Evolutionary conservation across 192 early-diverging fungal species (phyloP).

Genomic region (Coemansia sp.): DNA sequence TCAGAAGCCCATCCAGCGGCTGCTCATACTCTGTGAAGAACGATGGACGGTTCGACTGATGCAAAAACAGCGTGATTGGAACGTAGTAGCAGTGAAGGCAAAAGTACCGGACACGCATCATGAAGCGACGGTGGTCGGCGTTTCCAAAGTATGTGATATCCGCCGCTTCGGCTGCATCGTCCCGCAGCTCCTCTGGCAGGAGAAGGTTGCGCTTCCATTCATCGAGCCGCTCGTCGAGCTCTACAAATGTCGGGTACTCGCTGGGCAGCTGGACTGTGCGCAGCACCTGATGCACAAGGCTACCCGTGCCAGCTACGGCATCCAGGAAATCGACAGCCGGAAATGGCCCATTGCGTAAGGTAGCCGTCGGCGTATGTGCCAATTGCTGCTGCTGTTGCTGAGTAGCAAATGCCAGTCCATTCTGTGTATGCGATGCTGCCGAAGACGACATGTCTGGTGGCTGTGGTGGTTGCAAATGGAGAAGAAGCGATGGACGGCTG

Average conservation of each 20-base stretch:
- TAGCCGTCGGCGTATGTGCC: not conserved
- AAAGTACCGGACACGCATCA: constrained; percentile 57
- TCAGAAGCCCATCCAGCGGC: constrained; percentile 26
- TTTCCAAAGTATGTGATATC: constrained; percentile 53
- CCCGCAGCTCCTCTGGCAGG: constrained; percentile 51
- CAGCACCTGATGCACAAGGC: constrained; percentile 33
- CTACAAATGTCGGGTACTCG: constrained; percentile 46
- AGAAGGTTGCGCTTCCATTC: constrained; percentile 44
- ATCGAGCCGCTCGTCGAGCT: constrained; percentile 43
- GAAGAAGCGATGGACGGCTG: constrained; percentile 22
- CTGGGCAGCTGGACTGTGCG: constrained; percentile 34
- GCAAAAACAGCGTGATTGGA: constrained; percentile 48
- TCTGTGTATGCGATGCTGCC: not conserved
- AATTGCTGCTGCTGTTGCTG: not conserved
- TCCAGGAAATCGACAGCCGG: constrained; percentile 48
- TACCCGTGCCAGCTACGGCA: constrained; percentile 9
- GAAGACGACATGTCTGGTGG: not conserved
- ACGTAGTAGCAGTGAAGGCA: constrained; percentile 56
- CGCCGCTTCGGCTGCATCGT: constrained; percentile 39
- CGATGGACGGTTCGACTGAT: constrained; percentile 52
- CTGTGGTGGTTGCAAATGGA: not conserved
- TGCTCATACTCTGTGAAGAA: constrained; percentile 57
- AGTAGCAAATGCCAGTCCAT: not conserved
- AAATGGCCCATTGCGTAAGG: constrained; percentile 26
- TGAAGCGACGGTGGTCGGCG: constrained; percentile 54